Conservation (phyloP, 768 basidiomycete genomes). For the Termitomyces bulborhizus region DNA sequence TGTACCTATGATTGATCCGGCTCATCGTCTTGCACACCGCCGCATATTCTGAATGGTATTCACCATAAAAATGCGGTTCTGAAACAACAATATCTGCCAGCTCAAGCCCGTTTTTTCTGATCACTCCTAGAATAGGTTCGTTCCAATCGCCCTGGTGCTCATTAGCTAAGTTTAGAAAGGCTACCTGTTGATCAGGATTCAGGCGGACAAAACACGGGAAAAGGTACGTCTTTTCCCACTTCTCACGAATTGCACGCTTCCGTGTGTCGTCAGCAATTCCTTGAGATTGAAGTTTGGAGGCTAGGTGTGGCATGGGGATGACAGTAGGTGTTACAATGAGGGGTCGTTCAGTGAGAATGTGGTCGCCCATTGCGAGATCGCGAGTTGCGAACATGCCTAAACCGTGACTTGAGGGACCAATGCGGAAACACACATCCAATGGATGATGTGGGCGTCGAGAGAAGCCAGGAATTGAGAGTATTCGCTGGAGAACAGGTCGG, state of each 20-base stretch:
- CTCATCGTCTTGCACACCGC: conserved; percentile 23
- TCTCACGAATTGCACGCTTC: conserved; percentile 2
- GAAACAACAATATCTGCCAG: conserved; percentile 16
- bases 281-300: neutral
- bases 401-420: conserved; percentile 11
- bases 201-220: conserved; percentile 20
- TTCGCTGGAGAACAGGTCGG: conserved; percentile 3
- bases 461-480: conserved; percentile 10
- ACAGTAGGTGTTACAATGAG: conserved; percentile 14
- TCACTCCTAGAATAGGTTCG: conserved; percentile 25
- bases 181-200: conserved; percentile 16
- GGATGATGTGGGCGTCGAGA: conserved; percentile 9
- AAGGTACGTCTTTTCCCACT: conserved; percentile 17
- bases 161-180: conserved; percentile 26
- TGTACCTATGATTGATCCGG: conserved; percentile 32
- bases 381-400: conserved; percentile 19
- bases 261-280: conserved; percentile 4
- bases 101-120: conserved; percentile 27
- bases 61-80: conserved; percentile 7
- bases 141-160: conserved; percentile 25
- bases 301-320: conserved; percentile 13
- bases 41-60: conserved; percentile 11
- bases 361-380: conserved; percentile 17
- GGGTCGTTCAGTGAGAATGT: conserved; percentile 17
- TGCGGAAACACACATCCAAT: conserved; percentile 7